Conservation (phyloP, 768 basidiomycete genomes). For the Leccinum ochraceum region DNA sequence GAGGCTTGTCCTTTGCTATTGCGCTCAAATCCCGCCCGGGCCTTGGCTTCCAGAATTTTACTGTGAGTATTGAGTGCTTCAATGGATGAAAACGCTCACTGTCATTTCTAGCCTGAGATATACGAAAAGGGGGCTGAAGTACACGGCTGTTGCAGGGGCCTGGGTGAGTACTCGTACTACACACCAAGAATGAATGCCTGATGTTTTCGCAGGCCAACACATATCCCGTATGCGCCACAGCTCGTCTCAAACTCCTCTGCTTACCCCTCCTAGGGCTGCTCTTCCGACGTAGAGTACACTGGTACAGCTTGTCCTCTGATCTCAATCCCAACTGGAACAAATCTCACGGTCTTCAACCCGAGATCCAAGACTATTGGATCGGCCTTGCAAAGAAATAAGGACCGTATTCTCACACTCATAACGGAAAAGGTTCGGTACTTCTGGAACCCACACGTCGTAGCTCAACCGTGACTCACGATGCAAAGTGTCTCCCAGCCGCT, state of each 20-base stretch:
- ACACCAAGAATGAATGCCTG: neutral
- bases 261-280: conserved; percentile 37
- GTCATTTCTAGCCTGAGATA: conserved; percentile 35
- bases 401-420: neutral
- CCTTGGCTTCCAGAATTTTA: conserved; percentile 41
- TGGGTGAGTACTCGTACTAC: conserved; percentile 15
- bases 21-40: no score
- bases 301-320: conserved; percentile 50
- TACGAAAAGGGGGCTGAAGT: conserved; percentile 47
- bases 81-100: neutral
- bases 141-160: conserved; percentile 55
- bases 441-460: no score
- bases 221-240: conserved; percentile 22
- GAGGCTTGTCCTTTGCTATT: conserved; percentile 45
- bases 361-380: conserved; percentile 48
- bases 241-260: neutral
- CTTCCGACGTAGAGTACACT: conserved; percentile 45
- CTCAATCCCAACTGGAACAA: conserved; percentile 46
- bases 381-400: conserved; percentile 42
- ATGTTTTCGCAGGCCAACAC: conserved; percentile 30
- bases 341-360: conserved; percentile 41
- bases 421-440: no score
- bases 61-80: conserved; percentile 30
- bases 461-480: no score
- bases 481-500: no score